These are phyloP conservation scores for Escovopsis weberi DNA, from an alignment of 2,329 filamentous ascomycete species.

Conservation along the genomic window DNA sequence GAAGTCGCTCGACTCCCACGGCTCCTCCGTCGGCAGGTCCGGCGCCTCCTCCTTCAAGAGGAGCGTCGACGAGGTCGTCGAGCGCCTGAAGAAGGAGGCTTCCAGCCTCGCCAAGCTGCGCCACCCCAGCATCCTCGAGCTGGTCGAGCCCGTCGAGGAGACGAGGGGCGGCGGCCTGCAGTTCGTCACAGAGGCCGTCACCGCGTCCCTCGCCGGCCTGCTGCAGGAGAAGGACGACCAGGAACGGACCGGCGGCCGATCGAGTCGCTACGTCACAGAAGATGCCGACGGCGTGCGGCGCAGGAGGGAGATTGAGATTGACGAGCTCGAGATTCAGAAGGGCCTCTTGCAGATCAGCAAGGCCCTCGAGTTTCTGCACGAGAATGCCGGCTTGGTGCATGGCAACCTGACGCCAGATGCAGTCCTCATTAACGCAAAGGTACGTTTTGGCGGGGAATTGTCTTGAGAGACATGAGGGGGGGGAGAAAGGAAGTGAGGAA, in stretches of 20 bases:
- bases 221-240: slow-evolving; percentile 82
- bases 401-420: slow-evolving; percentile 90
- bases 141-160: slow-evolving; percentile 91
- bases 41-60: slow-evolving; percentile 57
- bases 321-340: slow-evolving; percentile 96
- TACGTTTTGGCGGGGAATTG: slow-evolving; percentile 19
- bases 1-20: slow-evolving; percentile 58
- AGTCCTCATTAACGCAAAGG: slow-evolving; percentile 87
- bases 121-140: slow-evolving; percentile 82
- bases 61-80: slow-evolving; percentile 76
- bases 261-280: slow-evolving; percentile 69
- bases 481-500: too few relatives aligned
- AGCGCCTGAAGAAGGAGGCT: slow-evolving; percentile 82
- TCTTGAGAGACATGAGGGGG: too few relatives aligned
- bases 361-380: slow-evolving; percentile 86
- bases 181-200: slow-evolving; percentile 88
- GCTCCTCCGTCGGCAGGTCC: slow-evolving; percentile 23
- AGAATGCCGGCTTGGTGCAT: slow-evolving; percentile 86
- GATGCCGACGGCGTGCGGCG: slow-evolving; percentile 59
- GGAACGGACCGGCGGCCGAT: slow-evolving; percentile 54
- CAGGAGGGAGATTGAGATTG: slow-evolving; percentile 76
- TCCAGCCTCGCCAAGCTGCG: slow-evolving; percentile 75
- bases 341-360: slow-evolving; percentile 86
- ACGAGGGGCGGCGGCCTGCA: slow-evolving; percentile 82
- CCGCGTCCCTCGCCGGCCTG: slow-evolving; percentile 70